Percentiles rank a stretch among this genome's conserved stretches.
Conservation (phyloP, 768 basidiomycete genomes). For the Lentinula boryana region DNA sequence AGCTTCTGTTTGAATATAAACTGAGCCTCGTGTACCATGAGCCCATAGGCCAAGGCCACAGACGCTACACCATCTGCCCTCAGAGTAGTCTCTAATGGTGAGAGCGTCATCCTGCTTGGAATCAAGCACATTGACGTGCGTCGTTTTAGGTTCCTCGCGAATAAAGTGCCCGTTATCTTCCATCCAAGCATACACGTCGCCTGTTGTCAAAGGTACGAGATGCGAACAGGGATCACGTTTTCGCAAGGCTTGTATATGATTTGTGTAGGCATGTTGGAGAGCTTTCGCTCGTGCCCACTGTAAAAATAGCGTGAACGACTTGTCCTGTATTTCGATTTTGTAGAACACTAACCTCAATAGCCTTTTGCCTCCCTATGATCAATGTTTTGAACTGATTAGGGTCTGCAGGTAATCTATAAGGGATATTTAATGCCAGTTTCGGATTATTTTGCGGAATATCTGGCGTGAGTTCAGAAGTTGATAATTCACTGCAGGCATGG, state of each 20-base stretch:
- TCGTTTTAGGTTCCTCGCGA: conserved; percentile 12
- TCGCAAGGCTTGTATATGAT: conserved; percentile 10
- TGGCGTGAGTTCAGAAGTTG: background rate
- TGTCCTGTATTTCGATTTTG: background rate
- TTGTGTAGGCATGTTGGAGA: conserved; percentile 34
- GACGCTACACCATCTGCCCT: conserved; percentile 6
- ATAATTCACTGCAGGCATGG: background rate
- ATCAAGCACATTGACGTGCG: conserved; percentile 1
- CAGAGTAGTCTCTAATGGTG: background rate
- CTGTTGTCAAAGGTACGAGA: conserved; percentile 28
- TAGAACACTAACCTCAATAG: conserved; percentile 6
- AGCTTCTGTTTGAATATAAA: background rate
- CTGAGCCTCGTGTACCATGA: background rate
- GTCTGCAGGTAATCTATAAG: conserved; percentile 34
- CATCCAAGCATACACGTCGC: conserved; percentile 43
- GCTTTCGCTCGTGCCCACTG: conserved; percentile 46
- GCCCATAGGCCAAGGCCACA: conserved; percentile 6
- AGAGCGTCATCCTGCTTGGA: background rate
- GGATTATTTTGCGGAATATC: background rate
- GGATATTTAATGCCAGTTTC: conserved; percentile 17
- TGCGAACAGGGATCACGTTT: conserved; percentile 6
- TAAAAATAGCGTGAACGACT: background rate
- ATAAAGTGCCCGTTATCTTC: conserved; percentile 32
- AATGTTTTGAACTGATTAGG: conserved; percentile 28
- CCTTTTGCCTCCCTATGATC: conserved; percentile 38